Conservation (phyloP, 768 basidiomycete species). For the Lenzites betulinus region DNA sequence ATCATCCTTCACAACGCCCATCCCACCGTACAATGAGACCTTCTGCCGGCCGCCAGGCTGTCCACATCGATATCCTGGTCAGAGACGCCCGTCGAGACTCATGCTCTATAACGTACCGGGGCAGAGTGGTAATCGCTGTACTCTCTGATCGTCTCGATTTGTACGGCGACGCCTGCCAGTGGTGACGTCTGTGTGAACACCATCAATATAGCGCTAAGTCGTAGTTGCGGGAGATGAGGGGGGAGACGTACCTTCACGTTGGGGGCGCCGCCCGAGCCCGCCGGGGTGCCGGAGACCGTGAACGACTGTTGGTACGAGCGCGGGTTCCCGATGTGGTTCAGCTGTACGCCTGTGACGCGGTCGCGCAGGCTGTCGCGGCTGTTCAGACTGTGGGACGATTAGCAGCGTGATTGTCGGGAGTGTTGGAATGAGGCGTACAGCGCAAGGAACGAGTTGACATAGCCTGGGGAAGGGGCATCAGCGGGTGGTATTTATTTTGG, state of each 20-base stretch:
- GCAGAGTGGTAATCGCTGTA: conserved; percentile 13
- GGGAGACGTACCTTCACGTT: conserved; percentile 6
- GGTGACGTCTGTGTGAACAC: background rate
- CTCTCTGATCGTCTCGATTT: conserved; percentile 26
- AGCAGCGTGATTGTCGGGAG: conserved; percentile 4
- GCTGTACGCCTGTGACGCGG: conserved; percentile 25
- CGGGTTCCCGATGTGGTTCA: conserved; percentile 10
- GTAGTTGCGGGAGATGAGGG: too few relatives aligned
- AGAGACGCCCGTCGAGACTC: background rate
- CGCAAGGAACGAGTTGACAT: conserved; percentile 55
- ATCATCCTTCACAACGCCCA: too few relatives aligned
- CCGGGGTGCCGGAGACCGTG: background rate
- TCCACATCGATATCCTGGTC: too few relatives aligned
- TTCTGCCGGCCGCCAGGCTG: too few relatives aligned
- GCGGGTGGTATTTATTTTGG: background rate
- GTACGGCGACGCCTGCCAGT: conserved; percentile 17
- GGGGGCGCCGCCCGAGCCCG: background rate
- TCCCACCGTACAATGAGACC: too few relatives aligned
- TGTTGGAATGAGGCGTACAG: conserved; percentile 37
- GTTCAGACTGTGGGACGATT: conserved; percentile 40
- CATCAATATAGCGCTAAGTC: too few relatives aligned
- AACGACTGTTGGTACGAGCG: conserved; percentile 12
- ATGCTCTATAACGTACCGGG: background rate
- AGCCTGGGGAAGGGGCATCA: conserved; percentile 37
- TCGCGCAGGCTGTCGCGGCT: conserved; percentile 50